Base-by-base conservation (phyloP, 495 filamentous ascomycete genomes). In the Penicillium samsonianum region DNA sequence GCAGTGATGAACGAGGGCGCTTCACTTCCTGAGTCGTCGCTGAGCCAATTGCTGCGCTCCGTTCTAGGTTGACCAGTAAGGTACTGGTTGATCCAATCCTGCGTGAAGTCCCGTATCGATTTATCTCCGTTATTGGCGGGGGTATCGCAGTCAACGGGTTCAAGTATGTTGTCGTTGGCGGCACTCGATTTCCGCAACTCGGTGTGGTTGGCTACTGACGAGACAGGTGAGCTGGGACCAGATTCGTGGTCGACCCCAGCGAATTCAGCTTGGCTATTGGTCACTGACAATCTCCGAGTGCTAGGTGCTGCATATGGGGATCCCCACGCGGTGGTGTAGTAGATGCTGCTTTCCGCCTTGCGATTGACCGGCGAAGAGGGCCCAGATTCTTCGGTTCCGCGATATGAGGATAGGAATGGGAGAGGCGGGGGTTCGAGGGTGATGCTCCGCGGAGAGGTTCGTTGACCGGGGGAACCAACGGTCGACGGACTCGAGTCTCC, bases 11-110 rank as follows among this genome's bases (percentile, higher is more conserved):
- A 78, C 4, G 77, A 79, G 0, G 75, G 77, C 7, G 77, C 73
- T 44, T 79, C 77, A 43, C 77, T 76, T 63, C 82, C 85, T 25
- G 83, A 82, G 59, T 87, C 86, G 86, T 91, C 88, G 64, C 87
- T 91, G 42, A 88, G 70, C 88, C 88, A 91, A 67, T 87, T 84
- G 38, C 80, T 81, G 50, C 81, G 79, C 68, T 90, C 88, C 50
- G 82, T 81, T 40, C 80, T 72, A 41, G 75, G 76, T 60, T 84
- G 83, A 59, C 81, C 79, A 10, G 83, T 80, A 7, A 88, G 84
- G 60, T 89, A 87, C 60, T 88, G 85, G 38, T 88, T 84, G 57
- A 91, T 87, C 88, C 88, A 91, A 75, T 88, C 87, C 64, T 90
- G 83, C 1, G 87, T 90, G 52, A 90, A 84, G 42, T 87, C 86